These are phyloP conservation scores for Neurospora sp. DNA, from an alignment of 495 filamentous ascomycete species.

Conservation along the genomic window DNA sequence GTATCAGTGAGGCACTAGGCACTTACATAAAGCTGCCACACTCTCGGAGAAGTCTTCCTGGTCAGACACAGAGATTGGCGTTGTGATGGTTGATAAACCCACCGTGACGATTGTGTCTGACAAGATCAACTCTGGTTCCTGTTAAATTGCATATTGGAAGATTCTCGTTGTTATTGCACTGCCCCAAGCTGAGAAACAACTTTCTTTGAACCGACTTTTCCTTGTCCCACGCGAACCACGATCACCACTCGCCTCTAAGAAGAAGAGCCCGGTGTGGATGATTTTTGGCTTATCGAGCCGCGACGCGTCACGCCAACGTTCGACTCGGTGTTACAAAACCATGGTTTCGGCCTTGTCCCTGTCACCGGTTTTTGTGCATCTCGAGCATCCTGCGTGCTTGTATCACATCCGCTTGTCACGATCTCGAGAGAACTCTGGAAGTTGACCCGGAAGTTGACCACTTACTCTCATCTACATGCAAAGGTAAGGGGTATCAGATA, in stretches of 20 bases:
- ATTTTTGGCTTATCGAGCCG: background rate
- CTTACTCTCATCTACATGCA: background rate
- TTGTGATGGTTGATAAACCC: background rate
- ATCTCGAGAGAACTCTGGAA: background rate
- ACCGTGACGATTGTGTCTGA: background rate
- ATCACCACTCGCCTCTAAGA: background rate
- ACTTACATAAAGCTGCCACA: background rate
- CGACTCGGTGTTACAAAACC: background rate
- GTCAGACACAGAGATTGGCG: background rate
- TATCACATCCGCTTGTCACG: background rate
- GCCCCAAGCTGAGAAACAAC: background rate
- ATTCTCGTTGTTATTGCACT: background rate
- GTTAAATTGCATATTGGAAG: background rate
- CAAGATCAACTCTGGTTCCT: background rate
- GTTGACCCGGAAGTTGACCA: background rate
- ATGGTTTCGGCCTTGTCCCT: background rate
- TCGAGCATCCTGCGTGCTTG: background rate
- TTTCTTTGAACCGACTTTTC: background rate
- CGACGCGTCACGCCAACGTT: background rate
- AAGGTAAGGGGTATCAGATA: background rate
- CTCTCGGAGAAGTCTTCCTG: background rate
- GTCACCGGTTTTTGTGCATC: background rate
- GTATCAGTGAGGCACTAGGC: background rate
- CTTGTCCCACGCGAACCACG: background rate
- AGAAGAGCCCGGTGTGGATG: background rate